These are phyloP conservation scores for Prunus campanulata DNA, from an alignment of 306 rosid genomes.

Conservation along the genomic window DNA sequence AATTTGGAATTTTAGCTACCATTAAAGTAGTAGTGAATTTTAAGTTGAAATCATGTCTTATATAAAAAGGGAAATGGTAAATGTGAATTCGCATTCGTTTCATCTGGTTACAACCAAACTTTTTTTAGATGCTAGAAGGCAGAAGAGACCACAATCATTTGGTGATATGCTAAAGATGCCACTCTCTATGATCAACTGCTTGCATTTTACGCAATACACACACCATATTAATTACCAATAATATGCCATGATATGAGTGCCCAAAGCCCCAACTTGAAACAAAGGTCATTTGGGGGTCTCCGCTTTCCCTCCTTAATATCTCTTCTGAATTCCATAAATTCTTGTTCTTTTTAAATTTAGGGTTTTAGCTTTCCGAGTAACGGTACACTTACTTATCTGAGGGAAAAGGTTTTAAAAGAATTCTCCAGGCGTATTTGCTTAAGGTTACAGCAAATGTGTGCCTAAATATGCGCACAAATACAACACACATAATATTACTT, in stretches of 20 bases:
- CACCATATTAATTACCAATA: neutral
- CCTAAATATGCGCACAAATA: neutral
- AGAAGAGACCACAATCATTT: slow-evolving; percentile 13
- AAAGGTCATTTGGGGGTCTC: slow-evolving; percentile 9
- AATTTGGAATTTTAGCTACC: too few species aligned
- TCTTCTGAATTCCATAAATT: neutral
- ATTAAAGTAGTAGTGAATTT: too few species aligned
- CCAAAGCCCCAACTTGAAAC: slow-evolving; percentile 1
- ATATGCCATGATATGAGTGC: slow-evolving; percentile 5
- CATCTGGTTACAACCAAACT: neutral
- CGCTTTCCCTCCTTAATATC: slow-evolving; percentile 17
- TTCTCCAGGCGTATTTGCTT: slow-evolving; percentile 19
- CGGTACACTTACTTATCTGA: slow-evolving; percentile 12
- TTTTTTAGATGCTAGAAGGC: neutral
- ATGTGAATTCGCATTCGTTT: too few species aligned
- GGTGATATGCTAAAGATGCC: neutral
- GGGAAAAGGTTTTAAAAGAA: neutral
- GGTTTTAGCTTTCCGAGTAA: slow-evolving; percentile 7
- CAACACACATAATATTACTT: neutral
- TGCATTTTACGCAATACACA: slow-evolving; percentile 3
- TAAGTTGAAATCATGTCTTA: too few species aligned
- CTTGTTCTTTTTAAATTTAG: neutral
- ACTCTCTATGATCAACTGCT: slow-evolving; percentile 3
- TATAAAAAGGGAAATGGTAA: neutral
- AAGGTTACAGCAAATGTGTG: slow-evolving; percentile 12